These are phyloP conservation scores for Syncephalastrum monosporum DNA, from an alignment of 371 early-diverging fungal species.

Conservation along the genomic window DNA sequence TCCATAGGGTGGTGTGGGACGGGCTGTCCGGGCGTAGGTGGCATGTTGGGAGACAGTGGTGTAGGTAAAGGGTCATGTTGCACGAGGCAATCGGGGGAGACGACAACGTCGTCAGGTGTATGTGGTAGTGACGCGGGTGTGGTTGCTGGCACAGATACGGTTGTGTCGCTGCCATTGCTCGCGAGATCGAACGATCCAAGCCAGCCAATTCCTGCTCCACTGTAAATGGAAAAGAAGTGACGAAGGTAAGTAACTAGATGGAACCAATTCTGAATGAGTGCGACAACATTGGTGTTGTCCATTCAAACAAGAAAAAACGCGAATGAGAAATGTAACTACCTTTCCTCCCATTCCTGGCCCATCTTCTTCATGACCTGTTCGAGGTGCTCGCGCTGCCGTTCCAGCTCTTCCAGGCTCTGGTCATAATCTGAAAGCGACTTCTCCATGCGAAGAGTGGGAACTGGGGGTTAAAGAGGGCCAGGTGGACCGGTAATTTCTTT, in stretches of 20 bases:
- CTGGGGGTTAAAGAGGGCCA: constrained; percentile 1
- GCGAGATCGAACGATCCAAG: constrained; percentile 15
- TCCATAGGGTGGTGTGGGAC: background rate
- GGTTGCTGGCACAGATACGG: background rate
- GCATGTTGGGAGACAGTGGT: background rate
- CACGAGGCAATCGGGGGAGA: no score
- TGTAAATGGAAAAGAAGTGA: constrained; percentile 4
- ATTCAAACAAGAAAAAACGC: background rate
- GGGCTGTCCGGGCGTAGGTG: background rate
- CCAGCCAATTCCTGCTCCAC: constrained; percentile 53
- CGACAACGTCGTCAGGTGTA: background rate
- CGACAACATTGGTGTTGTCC: background rate
- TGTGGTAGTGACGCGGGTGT: background rate
- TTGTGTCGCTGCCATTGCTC: constrained; percentile 7
- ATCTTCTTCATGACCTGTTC: constrained; percentile 44
- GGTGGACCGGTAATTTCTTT: constrained; percentile 1
- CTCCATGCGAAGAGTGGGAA: constrained; percentile 7
- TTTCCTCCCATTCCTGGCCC: constrained; percentile 55
- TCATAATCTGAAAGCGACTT: constrained; percentile 36
- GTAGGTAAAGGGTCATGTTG: no score
- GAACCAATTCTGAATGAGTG: background rate
- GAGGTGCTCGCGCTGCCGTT: constrained; percentile 38
- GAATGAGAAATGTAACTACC: constrained; percentile 19
- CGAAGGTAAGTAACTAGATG: no score
- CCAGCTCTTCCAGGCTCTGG: constrained; percentile 42